A percentile compares a stretch with the other conserved stretches of the same genome.
These are phyloP conservation scores for Lagenidium sp. DNA, from an alignment of 352 stramenopile species.

Conservation along the genomic window DNA sequence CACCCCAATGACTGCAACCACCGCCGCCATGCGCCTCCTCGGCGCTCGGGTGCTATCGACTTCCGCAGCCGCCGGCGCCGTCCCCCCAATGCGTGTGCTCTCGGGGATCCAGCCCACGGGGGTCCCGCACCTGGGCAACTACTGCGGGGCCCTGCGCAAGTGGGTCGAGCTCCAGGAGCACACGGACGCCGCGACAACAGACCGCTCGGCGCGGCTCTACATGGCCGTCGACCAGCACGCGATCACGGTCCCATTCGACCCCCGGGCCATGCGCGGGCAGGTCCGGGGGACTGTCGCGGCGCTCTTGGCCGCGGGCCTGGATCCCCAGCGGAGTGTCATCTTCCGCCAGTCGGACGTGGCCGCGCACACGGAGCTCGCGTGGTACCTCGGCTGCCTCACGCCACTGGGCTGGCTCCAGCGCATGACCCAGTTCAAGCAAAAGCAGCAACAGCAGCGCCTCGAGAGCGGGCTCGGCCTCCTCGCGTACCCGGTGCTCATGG, in stretches of 20 bases:
- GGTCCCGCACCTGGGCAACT: slow-evolving; percentile 98
- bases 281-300: slow-evolving; percentile 90
- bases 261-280: slow-evolving; percentile 76
- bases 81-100: too few relatives aligned
- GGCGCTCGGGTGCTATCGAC: too few relatives aligned
- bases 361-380: slow-evolving; percentile 94
- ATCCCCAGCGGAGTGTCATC: slow-evolving; percentile 59
- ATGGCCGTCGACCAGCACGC: slow-evolving; percentile 97
- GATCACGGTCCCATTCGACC: slow-evolving; percentile 96
- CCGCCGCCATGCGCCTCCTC: too few relatives aligned
- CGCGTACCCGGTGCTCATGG: slow-evolving; percentile 98
- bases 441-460: slow-evolving; percentile 76
- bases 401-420: slow-evolving; percentile 97
- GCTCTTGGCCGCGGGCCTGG: slow-evolving; percentile 92
- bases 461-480: slow-evolving; percentile 90
- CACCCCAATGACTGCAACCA: too few relatives aligned
- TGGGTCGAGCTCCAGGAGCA: slow-evolving; percentile 93
- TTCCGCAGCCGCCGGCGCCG: too few relatives aligned
- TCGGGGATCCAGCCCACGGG: slow-evolving; percentile 98
- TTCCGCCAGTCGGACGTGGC: slow-evolving; percentile 79
- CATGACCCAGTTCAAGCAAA: slow-evolving; percentile 99
- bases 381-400: slow-evolving; percentile 96
- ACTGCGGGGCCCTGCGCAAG: slow-evolving; percentile 96
- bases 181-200: slow-evolving; percentile 7
- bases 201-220: slow-evolving; percentile 29